Conservation (phyloP, 1,284 basidiomycete species). For the Tylopilus sp. region DNA sequence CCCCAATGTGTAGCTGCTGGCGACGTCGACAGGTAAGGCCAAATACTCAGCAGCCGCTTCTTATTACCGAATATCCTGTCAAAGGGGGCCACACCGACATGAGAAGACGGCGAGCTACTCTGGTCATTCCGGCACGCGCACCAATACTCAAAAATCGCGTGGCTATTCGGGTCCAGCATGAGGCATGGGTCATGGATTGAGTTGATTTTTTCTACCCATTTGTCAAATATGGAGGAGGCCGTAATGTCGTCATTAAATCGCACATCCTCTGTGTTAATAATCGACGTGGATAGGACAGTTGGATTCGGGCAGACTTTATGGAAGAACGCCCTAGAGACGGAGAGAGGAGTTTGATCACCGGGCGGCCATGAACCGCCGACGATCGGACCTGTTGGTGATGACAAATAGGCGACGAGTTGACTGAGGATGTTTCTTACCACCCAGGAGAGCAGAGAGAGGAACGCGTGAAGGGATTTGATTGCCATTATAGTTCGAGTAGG, state of each 20-base stretch:
- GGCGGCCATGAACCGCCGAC: conserved; percentile 37
- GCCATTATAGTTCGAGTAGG: conserved; percentile 33
- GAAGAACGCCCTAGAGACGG: conserved; percentile 37
- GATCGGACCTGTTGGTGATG: conserved; percentile 33
- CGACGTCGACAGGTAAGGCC: conserved; percentile 37
- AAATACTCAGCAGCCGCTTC: conserved; percentile 34
- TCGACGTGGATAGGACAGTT: conserved; percentile 27
- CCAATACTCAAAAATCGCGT: conserved; percentile 34
- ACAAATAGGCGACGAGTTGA: background rate
- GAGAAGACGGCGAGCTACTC: background rate
- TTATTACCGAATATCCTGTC: conserved; percentile 37
- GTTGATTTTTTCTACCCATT: conserved; percentile 35
- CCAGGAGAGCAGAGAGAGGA: conserved; percentile 35
- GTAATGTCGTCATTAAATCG: conserved; percentile 23
- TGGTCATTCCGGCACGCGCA: conserved; percentile 11
- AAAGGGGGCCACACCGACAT: background rate
- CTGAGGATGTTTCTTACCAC: conserved; percentile 18
- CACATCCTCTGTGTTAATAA: conserved; percentile 29
- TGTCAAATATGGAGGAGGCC: conserved; percentile 29
- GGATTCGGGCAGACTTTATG: conserved; percentile 38
- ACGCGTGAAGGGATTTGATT: conserved; percentile 36
- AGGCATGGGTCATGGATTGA: conserved; percentile 36
- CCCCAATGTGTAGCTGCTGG: conserved; percentile 37
- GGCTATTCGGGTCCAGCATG: conserved; percentile 25
- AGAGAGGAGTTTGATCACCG: conserved; percentile 33